Conservation (phyloP, 768 basidiomycete genomes). For the Lactarius sp. region DNA sequence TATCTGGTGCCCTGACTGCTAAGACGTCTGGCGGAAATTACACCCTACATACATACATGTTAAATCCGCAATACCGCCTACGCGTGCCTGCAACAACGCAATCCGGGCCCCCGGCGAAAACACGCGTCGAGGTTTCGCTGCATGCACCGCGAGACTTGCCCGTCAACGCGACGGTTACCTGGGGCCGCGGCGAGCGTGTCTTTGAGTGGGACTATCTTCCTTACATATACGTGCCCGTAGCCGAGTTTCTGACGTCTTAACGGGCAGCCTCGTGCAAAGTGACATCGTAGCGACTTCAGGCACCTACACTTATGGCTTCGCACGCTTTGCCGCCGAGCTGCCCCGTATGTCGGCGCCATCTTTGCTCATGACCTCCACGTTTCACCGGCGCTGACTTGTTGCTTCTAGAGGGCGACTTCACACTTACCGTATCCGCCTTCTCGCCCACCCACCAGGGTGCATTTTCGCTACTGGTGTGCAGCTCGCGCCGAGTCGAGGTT, state of each 20-base stretch:
- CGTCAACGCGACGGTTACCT: conserved; percentile 65
- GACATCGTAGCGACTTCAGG: conserved; percentile 73
- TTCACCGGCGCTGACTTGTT: background rate
- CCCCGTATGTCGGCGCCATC: conserved; percentile 40
- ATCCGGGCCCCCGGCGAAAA: conserved; percentile 31
- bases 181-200: conserved; percentile 71
- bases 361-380: background rate
- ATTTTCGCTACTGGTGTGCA: conserved; percentile 61
- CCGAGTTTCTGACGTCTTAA: background rate
- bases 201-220: conserved; percentile 54
- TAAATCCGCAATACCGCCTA: conserved; percentile 85
- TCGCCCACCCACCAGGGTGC: conserved; percentile 63
- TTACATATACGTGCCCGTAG: background rate
- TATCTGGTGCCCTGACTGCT: conserved; percentile 55
- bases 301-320: conserved; percentile 75
- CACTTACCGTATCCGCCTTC: conserved; percentile 80
- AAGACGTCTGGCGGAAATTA: conserved; percentile 84
- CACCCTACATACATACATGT: conserved; percentile 73
- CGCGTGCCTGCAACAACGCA: conserved; percentile 40
- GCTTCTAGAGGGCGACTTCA: conserved; percentile 70
- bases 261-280: conserved; percentile 49
- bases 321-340: conserved; percentile 48
- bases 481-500: conserved; percentile 57
- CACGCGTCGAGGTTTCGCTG: conserved; percentile 42
- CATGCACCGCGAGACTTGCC: conserved; percentile 62